A percentile compares a stretch with the other conserved stretches of the same genome.
These are phyloP conservation scores for Fusarium praegraminearum DNA, from an alignment of 2,329 filamentous ascomycete species.

Conservation along the genomic window DNA sequence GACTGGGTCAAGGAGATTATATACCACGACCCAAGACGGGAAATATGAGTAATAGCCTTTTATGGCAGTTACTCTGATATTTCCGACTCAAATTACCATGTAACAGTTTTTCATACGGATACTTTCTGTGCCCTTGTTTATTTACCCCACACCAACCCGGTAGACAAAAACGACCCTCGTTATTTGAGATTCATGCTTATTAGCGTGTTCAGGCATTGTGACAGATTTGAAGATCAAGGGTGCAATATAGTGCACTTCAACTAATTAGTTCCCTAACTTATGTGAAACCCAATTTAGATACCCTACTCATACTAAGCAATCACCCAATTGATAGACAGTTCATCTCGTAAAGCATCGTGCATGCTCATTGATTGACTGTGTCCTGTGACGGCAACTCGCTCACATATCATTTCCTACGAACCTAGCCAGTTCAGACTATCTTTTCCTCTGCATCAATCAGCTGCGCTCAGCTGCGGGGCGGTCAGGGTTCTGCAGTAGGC, in stretches of 20 bases:
- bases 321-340: background rate
- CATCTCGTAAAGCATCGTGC: background rate
- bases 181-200: conserved; percentile 26
- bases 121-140: conserved; percentile 4
- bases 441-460: conserved; percentile 34
- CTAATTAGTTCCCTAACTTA: background rate
- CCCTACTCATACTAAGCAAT: background rate
- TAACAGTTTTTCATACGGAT: conserved; percentile 3
- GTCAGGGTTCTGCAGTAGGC: conserved; percentile 1
- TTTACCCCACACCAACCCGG: conserved; percentile 22
- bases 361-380: conserved; percentile 1
- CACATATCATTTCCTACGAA: conserved; percentile 16
- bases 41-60: background rate
- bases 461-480: conserved; percentile 13
- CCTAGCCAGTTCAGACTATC: conserved; percentile 25
- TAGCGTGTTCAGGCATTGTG: conserved; percentile 7
- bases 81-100: background rate
- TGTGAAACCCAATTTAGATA: conserved; percentile 3
- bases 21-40: background rate
- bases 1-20: background rate
- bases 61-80: background rate
- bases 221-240: conserved; percentile 14
- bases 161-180: conserved; percentile 21
- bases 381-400: conserved; percentile 3
- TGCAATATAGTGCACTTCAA: background rate